Evolutionary conservation across 2,329 filamentous ascomycete species (phyloP).

Genomic region (Fusarium abutilonis): DNA sequence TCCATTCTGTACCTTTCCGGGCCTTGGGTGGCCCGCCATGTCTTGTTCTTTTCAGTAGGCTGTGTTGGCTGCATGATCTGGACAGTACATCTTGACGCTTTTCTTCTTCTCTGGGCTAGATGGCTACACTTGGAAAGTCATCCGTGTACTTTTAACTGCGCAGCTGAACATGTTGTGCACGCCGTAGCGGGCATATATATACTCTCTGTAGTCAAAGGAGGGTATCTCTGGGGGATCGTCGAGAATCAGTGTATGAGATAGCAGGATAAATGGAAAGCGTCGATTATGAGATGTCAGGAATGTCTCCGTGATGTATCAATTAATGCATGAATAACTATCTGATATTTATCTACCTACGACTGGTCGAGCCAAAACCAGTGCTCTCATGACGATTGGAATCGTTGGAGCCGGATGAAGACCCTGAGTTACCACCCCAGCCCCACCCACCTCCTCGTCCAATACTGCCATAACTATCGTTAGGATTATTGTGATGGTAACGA

Average conservation of each 20-base stretch:
- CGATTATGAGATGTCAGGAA: slow-evolving; percentile 26
- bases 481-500: slow-evolving; percentile 41
- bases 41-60: slow-evolving; percentile 3
- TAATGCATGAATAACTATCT: not conserved
- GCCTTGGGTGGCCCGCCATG: slow-evolving; percentile 11
- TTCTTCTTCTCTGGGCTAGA: slow-evolving; percentile 45
- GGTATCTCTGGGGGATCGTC: slow-evolving; percentile 10
- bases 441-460: slow-evolving; percentile 49
- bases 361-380: slow-evolving; percentile 78
- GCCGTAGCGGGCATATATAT: slow-evolving; percentile 41
- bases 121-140: slow-evolving; percentile 45
- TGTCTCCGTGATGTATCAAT: not conserved
- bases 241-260: slow-evolving; percentile 33
- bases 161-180: slow-evolving; percentile 14
- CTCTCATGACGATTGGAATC: slow-evolving; percentile 67
- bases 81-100: slow-evolving; percentile 36
- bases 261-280: slow-evolving; percentile 46
- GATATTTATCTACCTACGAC: slow-evolving; percentile 57
- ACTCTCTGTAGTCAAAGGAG: slow-evolving; percentile 36
- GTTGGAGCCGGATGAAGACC: slow-evolving; percentile 51
- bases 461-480: slow-evolving; percentile 48
- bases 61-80: slow-evolving; percentile 24
- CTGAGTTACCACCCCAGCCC: slow-evolving; percentile 45
- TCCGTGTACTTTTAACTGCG: slow-evolving; percentile 45
- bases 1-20: slow-evolving; percentile 27